Evolutionary conservation across 768 basidiomycete genomes (phyloP), one percentile per base, ranked within the genome.

Genomic region (Austroboletus festivus): DNA sequence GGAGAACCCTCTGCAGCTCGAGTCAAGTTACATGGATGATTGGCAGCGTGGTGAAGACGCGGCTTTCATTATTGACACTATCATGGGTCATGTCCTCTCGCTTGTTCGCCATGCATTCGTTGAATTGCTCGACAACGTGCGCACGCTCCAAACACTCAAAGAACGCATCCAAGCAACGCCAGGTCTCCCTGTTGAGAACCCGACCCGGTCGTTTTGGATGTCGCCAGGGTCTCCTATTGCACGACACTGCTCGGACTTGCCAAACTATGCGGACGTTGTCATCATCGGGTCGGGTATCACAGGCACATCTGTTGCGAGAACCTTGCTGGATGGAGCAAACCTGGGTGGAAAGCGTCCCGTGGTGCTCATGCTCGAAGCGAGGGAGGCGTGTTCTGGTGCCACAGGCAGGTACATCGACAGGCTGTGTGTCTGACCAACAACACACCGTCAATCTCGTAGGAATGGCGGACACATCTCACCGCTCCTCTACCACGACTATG

Each of bases 221-320:
- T 56, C 69, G 10, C 83, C 84, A 0, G 68, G 70, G 0, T 75
- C 82, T 3, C 64, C 74, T 7, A 72, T 84, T 24, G 68, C 80
- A 8, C 76, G 73, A 0, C 41, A 67, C 43, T 47, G 42, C 38
- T 60, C 64, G 4, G 44, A 58, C 24, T 31, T 67, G 19, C 67
- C 67, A 4, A 58, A 58, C 0, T 66, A 81, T 46, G 84, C 76
- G 1, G 87, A 89, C 54, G 65, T 89, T 4, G 78, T 88, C 21
- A 71, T 90, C 43, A 77, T 90, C 46, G 88, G 88, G 3, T 84
- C 83, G n/a, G 88, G 88, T 0, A 85, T 90, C 49, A 83, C 87
- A 0, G 86, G 86, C 4, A 73, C 83, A 0, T 73, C 81, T 1
- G 63, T 86, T 38, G 81, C 78, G 5, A 75, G 80, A 52, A 74